Base-by-base conservation (phyloP, 164 flowering plant genomes). In the Annona cherimola region DNA sequence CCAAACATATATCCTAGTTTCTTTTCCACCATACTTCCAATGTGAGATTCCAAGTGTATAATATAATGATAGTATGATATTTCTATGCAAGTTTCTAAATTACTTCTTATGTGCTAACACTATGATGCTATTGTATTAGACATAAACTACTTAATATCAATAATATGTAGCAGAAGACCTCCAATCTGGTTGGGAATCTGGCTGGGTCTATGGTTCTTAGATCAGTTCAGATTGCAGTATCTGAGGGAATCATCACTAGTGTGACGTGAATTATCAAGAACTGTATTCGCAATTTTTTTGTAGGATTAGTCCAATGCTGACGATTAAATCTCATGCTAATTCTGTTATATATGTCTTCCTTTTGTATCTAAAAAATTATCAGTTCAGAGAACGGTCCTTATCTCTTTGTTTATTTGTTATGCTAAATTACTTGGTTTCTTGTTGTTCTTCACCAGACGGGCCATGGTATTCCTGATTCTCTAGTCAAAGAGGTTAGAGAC, bases 381-480 rank as follows among this genome's bases (percentile, higher is more conserved):
- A 50, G 57, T 50, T 5, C 5, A 45, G 9, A 45, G 50, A 45
- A 45, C 9, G 9, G 9, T 5, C 57, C 57, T 9, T 50, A 50
- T 16, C 9, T 9, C 9, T 50, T 7, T 16, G 14, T 50, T 50
- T 50, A 7, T 50, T 50, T 16, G 14, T 50, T 50, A 50, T 9
- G 14, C 57, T 50, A 50, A 50, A 9, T 9, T 50, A 50, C 14
- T 50, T 46, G n/a, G 66, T 35, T 35, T 63, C 3, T 35, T 39
- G 19, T 71, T 71, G 61, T 63, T 71, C 70, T 75, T 86, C 73
- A 64, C 43, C 82, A 92, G 97, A 90, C 81, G 74, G 97, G 97
- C 42, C 97, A 94, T 83, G 96, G 94, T 40, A 84, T 92, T 71
- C 89, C 97, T n/a, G 89, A 86, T 70, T 84, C 88, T n/a, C 86